Evolutionary conservation across 2,329 filamentous ascomycete genomes (phyloP), one percentile per base, ranked within the genome.

Genomic region (Fusarium azukiicola): DNA sequence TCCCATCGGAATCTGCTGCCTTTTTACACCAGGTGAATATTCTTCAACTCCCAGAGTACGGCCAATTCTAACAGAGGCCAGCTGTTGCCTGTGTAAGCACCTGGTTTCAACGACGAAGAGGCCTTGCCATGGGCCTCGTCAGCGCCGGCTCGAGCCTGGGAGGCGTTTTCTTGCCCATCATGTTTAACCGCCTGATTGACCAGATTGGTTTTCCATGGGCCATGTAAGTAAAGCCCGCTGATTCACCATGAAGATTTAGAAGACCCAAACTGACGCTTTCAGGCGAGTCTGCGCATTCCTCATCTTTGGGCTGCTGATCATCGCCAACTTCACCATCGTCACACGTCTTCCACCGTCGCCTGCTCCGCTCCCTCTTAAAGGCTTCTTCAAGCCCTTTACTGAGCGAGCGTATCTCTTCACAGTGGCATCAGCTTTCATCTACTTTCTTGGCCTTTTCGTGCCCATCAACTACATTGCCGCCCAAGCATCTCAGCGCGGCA

Each of bases 151-250:
- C 86, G 0, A 86, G 84, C 13, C 74, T 89, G 4, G 88, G 88
- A 3, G 87, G 87, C 32, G 85, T 88, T 19, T 80, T 89, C 11
- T 86, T 88, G 36, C 88, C 88, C 4, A 87, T 89, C 73, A 88
- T 89, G 84, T 79, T 89, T 4, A 84, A 79, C 1, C 84, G 82
- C 11, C 75, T 89, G 5, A 88, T 88, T 14, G 69, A 73, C 0
- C 47, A 73, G 3, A 74, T 88, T 32, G 87, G 88, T 0, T 90
- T 86, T 32, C 82, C 81, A 1, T 90, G 88, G 88, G 81, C 87
- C 5, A 88, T 90, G 84, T 50, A 27, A 50, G 46, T 40, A 7
- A 27, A n/a, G 11, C 17, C 16, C 23, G 5, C 5, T 16, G 0
- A 9, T 17, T 12, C 13, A 19, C 32, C 54, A 19, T 36, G 7